Percentiles rank a stretch among this genome's conserved stretches.
Evolutionary conservation across 1,284 basidiomycete species (phyloP).

Genomic region (Rhodotorula sp.): DNA sequence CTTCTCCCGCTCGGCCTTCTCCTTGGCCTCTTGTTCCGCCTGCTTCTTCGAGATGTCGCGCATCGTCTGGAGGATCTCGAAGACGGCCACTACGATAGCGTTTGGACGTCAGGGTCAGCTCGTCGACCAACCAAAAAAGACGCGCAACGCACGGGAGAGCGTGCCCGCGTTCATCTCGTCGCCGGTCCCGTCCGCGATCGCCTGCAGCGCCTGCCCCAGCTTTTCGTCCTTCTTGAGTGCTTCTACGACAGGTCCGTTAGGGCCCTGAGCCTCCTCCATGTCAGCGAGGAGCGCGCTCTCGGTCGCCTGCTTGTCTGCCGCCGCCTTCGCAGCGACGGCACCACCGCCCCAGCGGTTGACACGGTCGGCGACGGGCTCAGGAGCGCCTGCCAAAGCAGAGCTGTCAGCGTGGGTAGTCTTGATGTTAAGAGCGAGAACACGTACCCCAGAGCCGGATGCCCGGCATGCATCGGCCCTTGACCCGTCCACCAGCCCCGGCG

Average conservation of each 20-base stretch:
- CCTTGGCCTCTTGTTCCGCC: conserved; percentile 10
- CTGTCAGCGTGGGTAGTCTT: background rate
- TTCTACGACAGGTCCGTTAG: background rate
- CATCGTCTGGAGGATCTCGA: conserved; percentile 29
- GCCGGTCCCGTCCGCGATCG: conserved; percentile 8
- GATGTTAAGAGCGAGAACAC: background rate
- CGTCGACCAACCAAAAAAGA: no score
- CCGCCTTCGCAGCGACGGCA: background rate
- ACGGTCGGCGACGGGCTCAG: conserved; percentile 20
- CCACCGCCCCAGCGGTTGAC: conserved; percentile 7
- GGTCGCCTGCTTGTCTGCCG: background rate
- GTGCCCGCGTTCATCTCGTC: conserved; percentile 4
- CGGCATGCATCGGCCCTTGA: conserved; percentile 31
- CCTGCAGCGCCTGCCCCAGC: conserved; percentile 10
- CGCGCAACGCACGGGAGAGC: background rate
- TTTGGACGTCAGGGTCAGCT: background rate
- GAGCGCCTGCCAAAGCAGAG: conserved; percentile 14
- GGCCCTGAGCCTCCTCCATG: background rate
- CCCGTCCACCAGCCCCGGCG: background rate
- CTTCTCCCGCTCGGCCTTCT: conserved; percentile 9
- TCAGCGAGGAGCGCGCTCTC: background rate
- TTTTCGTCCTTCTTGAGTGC: conserved; percentile 5
- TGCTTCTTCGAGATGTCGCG: conserved; percentile 27
- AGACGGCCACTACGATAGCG: conserved; percentile 13
- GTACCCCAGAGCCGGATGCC: conserved; percentile 31